These are phyloP conservation scores for Termitomyces sp. DNA, from an alignment of 768 basidiomycete genomes.

Conservation along the genomic window DNA sequence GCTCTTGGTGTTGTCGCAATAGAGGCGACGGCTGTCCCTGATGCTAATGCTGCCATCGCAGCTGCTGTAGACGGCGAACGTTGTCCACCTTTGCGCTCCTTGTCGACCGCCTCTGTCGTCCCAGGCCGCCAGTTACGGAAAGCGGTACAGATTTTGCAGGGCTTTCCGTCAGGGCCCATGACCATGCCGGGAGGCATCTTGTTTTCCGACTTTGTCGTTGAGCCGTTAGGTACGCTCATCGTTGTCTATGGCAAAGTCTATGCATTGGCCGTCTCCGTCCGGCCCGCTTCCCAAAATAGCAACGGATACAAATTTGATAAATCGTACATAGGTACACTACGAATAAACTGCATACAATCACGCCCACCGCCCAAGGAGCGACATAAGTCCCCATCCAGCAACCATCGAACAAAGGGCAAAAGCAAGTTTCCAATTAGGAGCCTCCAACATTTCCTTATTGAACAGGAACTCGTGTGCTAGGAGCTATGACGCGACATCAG, in stretches of 20 bases:
- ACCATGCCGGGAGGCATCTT: conserved; percentile 77
- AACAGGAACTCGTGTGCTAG: conserved; percentile 95
- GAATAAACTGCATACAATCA: conserved; percentile 23
- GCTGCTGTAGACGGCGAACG: conserved; percentile 17
- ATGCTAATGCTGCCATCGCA: conserved; percentile 21
- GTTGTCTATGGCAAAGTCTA: not conserved
- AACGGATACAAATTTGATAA: not conserved
- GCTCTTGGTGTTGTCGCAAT: conserved; percentile 19
- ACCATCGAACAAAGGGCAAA: conserved; percentile 78
- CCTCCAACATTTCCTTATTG: conserved; percentile 78
- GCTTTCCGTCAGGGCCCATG: conserved; percentile 90
- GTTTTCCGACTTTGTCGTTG: not conserved
- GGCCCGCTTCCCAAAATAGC: not conserved
- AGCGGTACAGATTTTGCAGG: conserved; percentile 87
- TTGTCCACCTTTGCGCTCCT: conserved; percentile 15
- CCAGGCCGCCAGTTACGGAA: conserved; percentile 65
- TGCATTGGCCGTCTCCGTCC: not conserved
- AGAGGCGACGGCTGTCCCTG: conserved; percentile 15
- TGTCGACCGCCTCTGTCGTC: conserved; percentile 22
- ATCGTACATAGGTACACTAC: not conserved
- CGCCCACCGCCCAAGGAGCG: conserved; percentile 87
- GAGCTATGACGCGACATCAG: conserved; percentile 36
- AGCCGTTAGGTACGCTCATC: conserved; percentile 2
- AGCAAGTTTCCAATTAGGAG: conserved; percentile 53
- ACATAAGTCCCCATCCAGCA: conserved; percentile 85